phyloP scores from a whole-genome alignment of 257 asterid species.

The Paulownia fortunei region DNA sequence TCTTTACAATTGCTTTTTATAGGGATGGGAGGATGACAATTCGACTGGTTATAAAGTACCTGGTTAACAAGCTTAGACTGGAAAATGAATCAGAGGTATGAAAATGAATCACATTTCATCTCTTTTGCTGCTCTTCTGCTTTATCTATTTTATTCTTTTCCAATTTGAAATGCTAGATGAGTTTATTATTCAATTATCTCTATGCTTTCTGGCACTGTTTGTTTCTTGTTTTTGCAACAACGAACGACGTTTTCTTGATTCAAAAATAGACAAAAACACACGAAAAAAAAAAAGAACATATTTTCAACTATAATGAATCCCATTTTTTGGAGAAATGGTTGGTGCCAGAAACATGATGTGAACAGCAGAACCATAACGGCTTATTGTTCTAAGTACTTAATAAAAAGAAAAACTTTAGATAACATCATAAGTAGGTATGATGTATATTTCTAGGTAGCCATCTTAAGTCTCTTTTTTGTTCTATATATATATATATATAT shows the following conservation, averaged over 20 bases:
- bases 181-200: neutral
- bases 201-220: neutral
- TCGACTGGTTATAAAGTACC: conserved; percentile 78
- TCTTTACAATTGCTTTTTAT: neutral
- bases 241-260: neutral
- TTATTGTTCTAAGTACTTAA: conserved; percentile 22
- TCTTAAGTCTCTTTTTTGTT: conserved; percentile 40
- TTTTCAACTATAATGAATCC: neutral
- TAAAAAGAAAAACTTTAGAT: conserved; percentile 27
- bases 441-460: conserved; percentile 51
- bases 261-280: neutral
- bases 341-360: conserved; percentile 58
- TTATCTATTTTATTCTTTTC: neutral
- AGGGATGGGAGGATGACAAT: conserved; percentile 95
- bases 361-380: conserved; percentile 62
- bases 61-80: conserved; percentile 82
- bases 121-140: neutral
- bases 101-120: neutral
- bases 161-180: conserved; percentile 6
- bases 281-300: neutral
- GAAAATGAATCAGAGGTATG: conserved; percentile 95
- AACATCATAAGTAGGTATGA: conserved; percentile 73
- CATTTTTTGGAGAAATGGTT: conserved; percentile 31
- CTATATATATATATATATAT: no score
- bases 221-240: neutral